A percentile compares a stretch with the other conserved stretches of the same genome.
phyloP scores from a whole-genome alignment of 2,329 filamentous ascomycete species.

The Aspergillus udagawae region DNA sequence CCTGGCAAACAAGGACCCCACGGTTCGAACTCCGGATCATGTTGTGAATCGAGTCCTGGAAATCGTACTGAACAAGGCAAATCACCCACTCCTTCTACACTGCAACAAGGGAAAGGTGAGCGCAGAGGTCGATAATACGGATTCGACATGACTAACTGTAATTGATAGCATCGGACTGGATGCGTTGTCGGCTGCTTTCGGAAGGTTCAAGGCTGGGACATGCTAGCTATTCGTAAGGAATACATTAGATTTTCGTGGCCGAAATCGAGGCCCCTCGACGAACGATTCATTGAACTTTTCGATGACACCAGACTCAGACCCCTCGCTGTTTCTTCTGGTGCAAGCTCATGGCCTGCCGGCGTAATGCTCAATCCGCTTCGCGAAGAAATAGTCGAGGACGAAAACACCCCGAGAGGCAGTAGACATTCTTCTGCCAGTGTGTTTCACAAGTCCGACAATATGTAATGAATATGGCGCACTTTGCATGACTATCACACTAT shows the following conservation, averaged over 20 bases:
- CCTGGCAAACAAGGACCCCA: slow-evolving; percentile 77
- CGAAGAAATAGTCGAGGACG: slow-evolving; percentile 1
- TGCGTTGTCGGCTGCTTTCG: slow-evolving; percentile 80
- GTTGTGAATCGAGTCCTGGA: slow-evolving; percentile 69
- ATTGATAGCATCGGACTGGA: slow-evolving; percentile 71
- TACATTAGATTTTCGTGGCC: slow-evolving; percentile 60
- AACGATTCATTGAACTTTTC: slow-evolving; percentile 24
- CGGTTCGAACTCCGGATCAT: slow-evolving; percentile 59
- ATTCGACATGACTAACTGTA: neutral
- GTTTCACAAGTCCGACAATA: neutral
- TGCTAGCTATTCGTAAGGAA: slow-evolving; percentile 63
- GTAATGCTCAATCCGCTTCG: slow-evolving; percentile 2
- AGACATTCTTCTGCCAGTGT: slow-evolving; percentile 4
- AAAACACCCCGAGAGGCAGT: slow-evolving; percentile 4
- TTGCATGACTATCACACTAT: neutral
- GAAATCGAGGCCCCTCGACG: slow-evolving; percentile 44
- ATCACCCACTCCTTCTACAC: slow-evolving; percentile 80
- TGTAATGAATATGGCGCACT: neutral
- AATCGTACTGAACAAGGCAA: slow-evolving; percentile 65
- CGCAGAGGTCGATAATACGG: neutral
- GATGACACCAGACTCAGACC: slow-evolving; percentile 18
- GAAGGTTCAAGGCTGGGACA: slow-evolving; percentile 65
- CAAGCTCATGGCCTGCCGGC: slow-evolving; percentile 10
- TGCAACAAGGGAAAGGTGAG: slow-evolving; percentile 84
- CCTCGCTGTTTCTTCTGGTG: slow-evolving; percentile 15